Conservation (phyloP, 2,329 filamentous ascomycete species). For the Chaetomiaceae sp. region DNA sequence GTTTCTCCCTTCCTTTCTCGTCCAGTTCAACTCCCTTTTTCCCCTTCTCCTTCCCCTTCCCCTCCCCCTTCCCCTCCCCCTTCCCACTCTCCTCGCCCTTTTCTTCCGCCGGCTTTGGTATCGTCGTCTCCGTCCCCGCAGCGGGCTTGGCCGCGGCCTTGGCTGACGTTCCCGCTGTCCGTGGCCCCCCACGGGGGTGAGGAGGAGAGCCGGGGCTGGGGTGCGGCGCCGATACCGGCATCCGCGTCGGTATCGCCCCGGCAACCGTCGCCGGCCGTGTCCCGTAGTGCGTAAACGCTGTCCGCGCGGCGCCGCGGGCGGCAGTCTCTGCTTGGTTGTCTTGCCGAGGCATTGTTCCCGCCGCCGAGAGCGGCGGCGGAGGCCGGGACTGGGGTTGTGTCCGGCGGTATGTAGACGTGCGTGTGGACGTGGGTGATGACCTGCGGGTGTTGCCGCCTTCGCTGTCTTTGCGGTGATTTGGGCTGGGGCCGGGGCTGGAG, state of each 20-base stretch:
- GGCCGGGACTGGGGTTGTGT: neutral
- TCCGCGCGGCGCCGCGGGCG: constrained; percentile 27
- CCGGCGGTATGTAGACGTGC: constrained; percentile 28
- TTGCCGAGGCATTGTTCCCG: neutral
- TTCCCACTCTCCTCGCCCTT: neutral
- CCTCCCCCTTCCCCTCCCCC: neutral
- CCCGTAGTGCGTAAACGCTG: constrained; percentile 20
- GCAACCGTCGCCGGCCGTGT: neutral
- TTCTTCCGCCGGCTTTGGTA: neutral
- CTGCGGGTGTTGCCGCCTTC: constrained; percentile 5
- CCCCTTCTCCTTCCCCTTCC: neutral
- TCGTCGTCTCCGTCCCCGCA: neutral
- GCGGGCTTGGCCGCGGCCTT: constrained; percentile 10
- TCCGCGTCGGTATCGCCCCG: neutral
- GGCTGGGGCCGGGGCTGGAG: neutral
- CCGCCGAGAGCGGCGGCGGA: too few species aligned
- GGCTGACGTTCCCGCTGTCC: constrained; percentile 7
- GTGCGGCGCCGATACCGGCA: constrained; percentile 15
- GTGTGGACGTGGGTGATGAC: constrained; percentile 30
- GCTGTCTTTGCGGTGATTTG: too few species aligned
- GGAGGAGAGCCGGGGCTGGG: neutral
- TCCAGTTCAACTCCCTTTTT: too few species aligned
- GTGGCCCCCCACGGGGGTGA: constrained; percentile 8
- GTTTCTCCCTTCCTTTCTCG: too few species aligned
- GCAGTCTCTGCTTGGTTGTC: constrained; percentile 18